Evolutionary conservation across 805 yeast genomes (phyloP), one percentile per base, ranked within the genome.

Genomic region (Candida tibetensis): DNA sequence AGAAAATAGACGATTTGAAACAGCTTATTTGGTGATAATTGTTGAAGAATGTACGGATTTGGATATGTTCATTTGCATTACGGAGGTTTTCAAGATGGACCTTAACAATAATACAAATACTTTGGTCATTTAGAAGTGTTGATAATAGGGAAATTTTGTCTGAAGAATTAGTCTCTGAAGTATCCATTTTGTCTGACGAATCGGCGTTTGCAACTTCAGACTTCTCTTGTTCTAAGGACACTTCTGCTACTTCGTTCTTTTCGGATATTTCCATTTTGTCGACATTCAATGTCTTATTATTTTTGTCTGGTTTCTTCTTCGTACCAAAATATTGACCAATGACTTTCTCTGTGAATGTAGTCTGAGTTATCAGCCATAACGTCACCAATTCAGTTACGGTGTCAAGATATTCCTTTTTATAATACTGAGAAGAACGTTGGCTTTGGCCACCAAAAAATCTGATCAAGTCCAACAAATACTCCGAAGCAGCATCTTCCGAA

Each of bases 1-100:
- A 84, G 15, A 67, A 49, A 4, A 58, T 57, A 1, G 79, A 72
- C 4, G 60, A 50, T 30, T 58, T 58, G 10, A 81, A 50, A 3
- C 60, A 50, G 1, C 52, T 45, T 22, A 66, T 55, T 3, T 40
- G 39, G 41, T 57, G 49, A 37, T 50, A 47, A 16, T 42, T 47
- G 43, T 63, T 63, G 49, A 58, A 67, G 31, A 66, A 56, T n/a
- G 41, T 41, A 17, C 69, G 46, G 12, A 54, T 41, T 19, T 32
- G 21, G 3, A 10, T 9, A 2, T 22, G 28, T 3, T 29, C 34
- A 13, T 33, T 31, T n/a, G 28, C 9, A 19, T 28, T 29, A 13
- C 31, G 55, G 21, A 59, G 48, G 3, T 45, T 33, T 19, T 58
- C 54, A 22, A 71, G 60, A 34, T 66, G 49, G 36, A 58, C 62